Percentiles rank a stretch among this genome's conserved stretches.
Conservation (phyloP, 208 protist species). For the Kentomonas sorsogonicus region DNA sequence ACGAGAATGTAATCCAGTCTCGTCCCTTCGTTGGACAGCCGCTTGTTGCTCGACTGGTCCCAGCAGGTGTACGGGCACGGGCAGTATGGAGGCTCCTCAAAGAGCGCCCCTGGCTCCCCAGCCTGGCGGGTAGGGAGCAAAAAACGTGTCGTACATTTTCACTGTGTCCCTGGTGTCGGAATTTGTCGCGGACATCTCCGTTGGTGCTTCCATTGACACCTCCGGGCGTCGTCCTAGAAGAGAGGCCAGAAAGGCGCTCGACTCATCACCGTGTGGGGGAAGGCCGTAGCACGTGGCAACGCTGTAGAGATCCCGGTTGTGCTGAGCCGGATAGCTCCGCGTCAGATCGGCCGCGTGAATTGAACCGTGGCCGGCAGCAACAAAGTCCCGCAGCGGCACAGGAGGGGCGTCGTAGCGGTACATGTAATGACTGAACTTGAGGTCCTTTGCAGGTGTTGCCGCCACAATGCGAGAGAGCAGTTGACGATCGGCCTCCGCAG, state of each 20-base stretch:
- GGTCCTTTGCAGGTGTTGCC: too few species aligned
- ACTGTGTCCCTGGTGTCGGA: background rate
- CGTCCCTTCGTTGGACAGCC: slow-evolving; percentile 79
- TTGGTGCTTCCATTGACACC: too few species aligned
- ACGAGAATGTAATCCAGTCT: slow-evolving; percentile 90
- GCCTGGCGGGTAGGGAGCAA: slow-evolving; percentile 28
- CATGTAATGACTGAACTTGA: too few species aligned
- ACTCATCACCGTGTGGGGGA: slow-evolving; percentile 60
- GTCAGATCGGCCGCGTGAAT: slow-evolving; percentile 39
- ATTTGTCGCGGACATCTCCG: background rate
- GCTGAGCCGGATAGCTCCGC: slow-evolving; percentile 20
- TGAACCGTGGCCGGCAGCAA: slow-evolving; percentile 39
- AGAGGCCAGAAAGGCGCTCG: slow-evolving; percentile 42
- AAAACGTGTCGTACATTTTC: slow-evolving; percentile 44
- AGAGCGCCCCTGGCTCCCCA: too few species aligned
- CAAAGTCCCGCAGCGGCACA: slow-evolving; percentile 32
- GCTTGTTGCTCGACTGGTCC: slow-evolving; percentile 85
- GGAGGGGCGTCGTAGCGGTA: slow-evolving; percentile 19
- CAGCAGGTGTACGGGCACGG: slow-evolving; percentile 86
- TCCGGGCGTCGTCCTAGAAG: slow-evolving; percentile 29
- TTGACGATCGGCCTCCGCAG: too few species aligned
- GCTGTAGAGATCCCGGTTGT: slow-evolving; percentile 64
- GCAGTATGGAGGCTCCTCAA: too few species aligned
- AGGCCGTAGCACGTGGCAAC: slow-evolving; percentile 52
- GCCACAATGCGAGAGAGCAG: too few species aligned